A percentile compares a stretch with the other conserved stretches of the same genome.
Conservation (phyloP, 345 rosid genomes). For the Toxicodendron radicans region DNA sequence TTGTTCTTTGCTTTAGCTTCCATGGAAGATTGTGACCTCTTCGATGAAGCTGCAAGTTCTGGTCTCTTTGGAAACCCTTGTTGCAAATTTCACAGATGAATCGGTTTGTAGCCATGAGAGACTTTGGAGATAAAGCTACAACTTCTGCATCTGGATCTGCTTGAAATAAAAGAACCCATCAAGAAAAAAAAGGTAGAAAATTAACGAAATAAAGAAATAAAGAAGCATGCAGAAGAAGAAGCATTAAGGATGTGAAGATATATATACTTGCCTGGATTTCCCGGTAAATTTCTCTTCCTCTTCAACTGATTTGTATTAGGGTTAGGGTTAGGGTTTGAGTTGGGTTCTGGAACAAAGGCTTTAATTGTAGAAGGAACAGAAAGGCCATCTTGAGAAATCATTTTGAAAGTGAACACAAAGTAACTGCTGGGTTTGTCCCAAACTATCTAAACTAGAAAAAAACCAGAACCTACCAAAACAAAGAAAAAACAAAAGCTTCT, state of each 20-base stretch:
- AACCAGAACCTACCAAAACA: constrained; percentile 36
- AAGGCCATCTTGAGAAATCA: constrained; percentile 59
- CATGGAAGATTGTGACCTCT: constrained; percentile 61
- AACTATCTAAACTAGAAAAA: constrained; percentile 28
- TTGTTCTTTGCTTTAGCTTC: constrained; percentile 53
- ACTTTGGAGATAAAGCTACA: constrained; percentile 47
- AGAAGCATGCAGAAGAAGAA: not conserved
- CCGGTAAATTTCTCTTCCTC: constrained; percentile 68
- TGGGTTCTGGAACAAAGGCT: constrained; percentile 45
- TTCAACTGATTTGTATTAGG: constrained; percentile 46
- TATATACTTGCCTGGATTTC: constrained; percentile 64
- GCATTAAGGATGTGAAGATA: not conserved
- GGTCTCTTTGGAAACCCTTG: constrained; percentile 59
- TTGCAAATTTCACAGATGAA: constrained; percentile 56
- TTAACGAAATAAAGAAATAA: not conserved
- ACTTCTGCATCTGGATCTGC: constrained; percentile 59
- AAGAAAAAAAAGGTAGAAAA: not conserved
- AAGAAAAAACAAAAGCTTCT: constrained; percentile 33
- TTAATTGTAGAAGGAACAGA: constrained; percentile 41
- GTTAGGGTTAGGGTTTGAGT: constrained; percentile 62
- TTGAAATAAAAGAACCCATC: not conserved
- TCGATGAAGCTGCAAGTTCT: constrained; percentile 56
- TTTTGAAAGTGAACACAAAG: constrained; percentile 29
- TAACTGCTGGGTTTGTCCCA: constrained; percentile 18
- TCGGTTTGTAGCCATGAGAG: constrained; percentile 53